These are phyloP conservation scores for Pseudocercospora eumusae DNA, from an alignment of 2,329 filamentous ascomycete genomes.

Conservation along the genomic window DNA sequence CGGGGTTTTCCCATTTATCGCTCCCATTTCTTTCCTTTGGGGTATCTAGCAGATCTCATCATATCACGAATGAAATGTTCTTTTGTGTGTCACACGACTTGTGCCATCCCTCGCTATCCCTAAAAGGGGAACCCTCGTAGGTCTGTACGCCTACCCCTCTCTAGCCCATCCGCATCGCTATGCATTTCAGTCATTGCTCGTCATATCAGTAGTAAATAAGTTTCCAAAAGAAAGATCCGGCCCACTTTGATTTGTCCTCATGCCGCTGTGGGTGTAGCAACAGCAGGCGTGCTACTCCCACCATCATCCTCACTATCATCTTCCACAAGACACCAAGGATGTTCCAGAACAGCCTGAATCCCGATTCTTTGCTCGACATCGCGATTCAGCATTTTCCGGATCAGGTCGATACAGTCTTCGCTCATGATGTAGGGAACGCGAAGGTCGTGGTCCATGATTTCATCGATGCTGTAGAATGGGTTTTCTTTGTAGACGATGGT, in stretches of 20 bases:
- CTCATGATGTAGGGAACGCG: slow-evolving; percentile 85
- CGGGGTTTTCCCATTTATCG: background rate
- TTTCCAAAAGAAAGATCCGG: background rate
- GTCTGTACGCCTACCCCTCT: too few species aligned
- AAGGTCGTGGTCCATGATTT: slow-evolving; percentile 97
- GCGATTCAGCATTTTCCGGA: slow-evolving; percentile 88
- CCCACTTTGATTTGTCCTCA: background rate
- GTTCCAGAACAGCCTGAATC: slow-evolving; percentile 84
- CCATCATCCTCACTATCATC: slow-evolving; percentile 26
- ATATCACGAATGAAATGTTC: slow-evolving; percentile 8
- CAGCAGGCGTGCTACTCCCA: slow-evolving; percentile 6
- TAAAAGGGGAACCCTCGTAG: background rate
- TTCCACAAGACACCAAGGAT: slow-evolving; percentile 70
- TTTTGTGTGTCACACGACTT: background rate
- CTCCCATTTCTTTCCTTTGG: background rate
- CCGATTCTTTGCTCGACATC: slow-evolving; percentile 79
- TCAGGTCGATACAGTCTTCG: slow-evolving; percentile 88
- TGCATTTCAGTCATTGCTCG: slow-evolving; percentile 5
- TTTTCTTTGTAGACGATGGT: slow-evolving; percentile 99
- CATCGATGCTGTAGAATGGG: slow-evolving; percentile 97
- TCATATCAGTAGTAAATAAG: background rate
- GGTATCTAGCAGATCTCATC: slow-evolving; percentile 19
- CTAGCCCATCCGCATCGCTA: slow-evolving; percentile 4
- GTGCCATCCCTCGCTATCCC: slow-evolving; percentile 1
- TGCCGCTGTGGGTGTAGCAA: slow-evolving; percentile 9